Percentiles rank a stretch among this genome's conserved stretches.
Evolutionary conservation across 176 grass and related monocot genomes (phyloP).

Genomic region (Bonia amplexicaulis): DNA sequence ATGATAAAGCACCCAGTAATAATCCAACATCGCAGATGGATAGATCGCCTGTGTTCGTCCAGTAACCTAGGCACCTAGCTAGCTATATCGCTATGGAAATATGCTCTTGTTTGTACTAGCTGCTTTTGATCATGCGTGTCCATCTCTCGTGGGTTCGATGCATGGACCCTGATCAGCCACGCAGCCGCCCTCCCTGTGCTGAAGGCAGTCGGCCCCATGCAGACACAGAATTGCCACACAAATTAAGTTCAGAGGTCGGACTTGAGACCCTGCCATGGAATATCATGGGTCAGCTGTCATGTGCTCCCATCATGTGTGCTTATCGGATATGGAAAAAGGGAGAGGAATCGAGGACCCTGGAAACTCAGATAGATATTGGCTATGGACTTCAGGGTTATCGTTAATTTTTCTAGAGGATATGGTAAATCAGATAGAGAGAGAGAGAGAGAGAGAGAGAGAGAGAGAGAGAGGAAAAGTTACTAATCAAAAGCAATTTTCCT

Average conservation of each 20-base stretch:
- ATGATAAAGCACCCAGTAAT: not conserved
- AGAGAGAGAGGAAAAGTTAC: no score
- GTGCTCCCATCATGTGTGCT: not conserved
- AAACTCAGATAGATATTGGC: not conserved
- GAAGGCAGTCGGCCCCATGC: not conserved
- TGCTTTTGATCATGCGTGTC: not conserved
- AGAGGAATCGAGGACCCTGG: not conserved
- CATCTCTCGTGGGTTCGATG: not conserved
- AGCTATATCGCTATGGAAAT: not conserved
- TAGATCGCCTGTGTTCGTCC: not conserved
- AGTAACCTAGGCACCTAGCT: not conserved
- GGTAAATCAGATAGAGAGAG: no score
- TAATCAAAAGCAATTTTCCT: no score
- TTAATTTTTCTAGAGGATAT: no score
- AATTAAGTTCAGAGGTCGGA: not conserved
- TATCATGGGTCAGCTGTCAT: not conserved
- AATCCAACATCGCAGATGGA: no score
- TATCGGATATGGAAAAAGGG: not conserved
- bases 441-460: no score
- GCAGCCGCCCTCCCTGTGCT: not conserved
- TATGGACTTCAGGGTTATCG: no score
- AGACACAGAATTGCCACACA: not conserved
- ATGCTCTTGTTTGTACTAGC: not conserved
- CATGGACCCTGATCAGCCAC: not conserved
- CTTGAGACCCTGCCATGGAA: not conserved